phyloP scores from a whole-genome alignment of 2,329 filamentous ascomycete species.

The Biscogniauxia marginata region DNA sequence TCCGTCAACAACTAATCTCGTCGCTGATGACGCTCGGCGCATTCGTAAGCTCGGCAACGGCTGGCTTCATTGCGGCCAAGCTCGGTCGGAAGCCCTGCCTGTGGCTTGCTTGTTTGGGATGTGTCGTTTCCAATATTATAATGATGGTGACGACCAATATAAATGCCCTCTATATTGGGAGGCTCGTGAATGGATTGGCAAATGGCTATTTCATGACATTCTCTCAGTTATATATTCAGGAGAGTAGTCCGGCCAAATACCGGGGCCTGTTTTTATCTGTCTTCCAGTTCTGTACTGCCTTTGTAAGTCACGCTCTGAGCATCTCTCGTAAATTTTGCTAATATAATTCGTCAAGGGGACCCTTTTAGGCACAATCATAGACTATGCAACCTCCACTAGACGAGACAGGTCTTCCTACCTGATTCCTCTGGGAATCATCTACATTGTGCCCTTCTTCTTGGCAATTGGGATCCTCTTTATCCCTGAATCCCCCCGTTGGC shows the following conservation, averaged over 20 bases:
- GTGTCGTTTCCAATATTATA: slow-evolving; percentile 50
- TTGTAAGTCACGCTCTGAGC: slow-evolving; percentile 29
- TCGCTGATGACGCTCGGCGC: slow-evolving; percentile 37
- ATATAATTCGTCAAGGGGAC: slow-evolving; percentile 33
- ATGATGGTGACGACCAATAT: slow-evolving; percentile 58
- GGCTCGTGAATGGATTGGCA: slow-evolving; percentile 53
- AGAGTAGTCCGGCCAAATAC: slow-evolving; percentile 46
- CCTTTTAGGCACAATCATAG: slow-evolving; percentile 42
- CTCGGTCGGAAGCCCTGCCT: slow-evolving; percentile 45
- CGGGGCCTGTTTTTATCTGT: slow-evolving; percentile 46
- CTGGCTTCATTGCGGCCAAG: slow-evolving; percentile 29
- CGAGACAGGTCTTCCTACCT: slow-evolving; percentile 32
- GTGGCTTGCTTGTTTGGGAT: slow-evolving; percentile 47
- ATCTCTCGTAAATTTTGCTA: neutral
- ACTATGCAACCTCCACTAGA: slow-evolving; percentile 34
- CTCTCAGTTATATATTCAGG: slow-evolving; percentile 49
- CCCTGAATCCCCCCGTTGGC: slow-evolving; percentile 34
- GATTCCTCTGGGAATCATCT: slow-evolving; percentile 33
- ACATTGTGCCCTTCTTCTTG: slow-evolving; percentile 29
- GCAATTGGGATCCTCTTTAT: slow-evolving; percentile 35
- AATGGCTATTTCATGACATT: slow-evolving; percentile 60
- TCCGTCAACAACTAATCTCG: slow-evolving; percentile 37
- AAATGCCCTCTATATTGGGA: slow-evolving; percentile 52
- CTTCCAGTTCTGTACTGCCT: slow-evolving; percentile 48
- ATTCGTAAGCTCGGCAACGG: slow-evolving; percentile 33